Base-by-base conservation (phyloP, 2,329 filamentous ascomycete species). In the Penicillium sp. region DNA sequence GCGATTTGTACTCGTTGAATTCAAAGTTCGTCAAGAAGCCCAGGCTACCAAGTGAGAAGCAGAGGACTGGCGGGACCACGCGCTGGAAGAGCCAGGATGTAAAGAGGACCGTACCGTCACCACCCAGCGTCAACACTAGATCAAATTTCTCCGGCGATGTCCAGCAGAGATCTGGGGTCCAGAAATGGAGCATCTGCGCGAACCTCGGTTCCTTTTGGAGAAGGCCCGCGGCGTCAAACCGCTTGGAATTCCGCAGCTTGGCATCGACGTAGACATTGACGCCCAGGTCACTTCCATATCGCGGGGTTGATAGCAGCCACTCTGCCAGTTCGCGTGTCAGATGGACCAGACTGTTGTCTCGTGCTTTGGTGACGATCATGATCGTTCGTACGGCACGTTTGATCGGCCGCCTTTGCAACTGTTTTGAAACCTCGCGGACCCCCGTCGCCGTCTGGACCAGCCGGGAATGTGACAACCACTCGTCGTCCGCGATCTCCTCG, bases 241-340 rank as follows among this genome's bases (percentile, higher is more conserved):
- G 90, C 76, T 92, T 93, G 5, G 93, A 96, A 70, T 88, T 88
- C 70, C 88, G 88, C 63, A 99, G 83, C 80, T 99, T 98, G 66
- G 93, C 91, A 77, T 99, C 95, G n/a, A 99, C 95, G 73, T 96
- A 98, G 65, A 99, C 95, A 70, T 94, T 97, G 57, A 99, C 90
- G 14, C 95, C 95, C n/a, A 95, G 75, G 64, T 95, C 89, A 57
- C 87, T 92, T 46, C 92, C 92, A 75, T 99, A 97, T 52, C 95
- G 87, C 13, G 95, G 93, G 2, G 93, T 97, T 63, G 85, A 86
- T 62, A 99, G 85, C 37, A 99, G 83, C 92, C 94, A 99, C 68
- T 89, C 86, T 11, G 94, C 84, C 61, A 99, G 82, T 75, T 99
- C 93, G 61, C 91, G 86, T 1, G 95, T 99, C 68, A 97, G 83